Conservation (phyloP, 169 alveolate species). For the Eimeria maxima region DNA sequence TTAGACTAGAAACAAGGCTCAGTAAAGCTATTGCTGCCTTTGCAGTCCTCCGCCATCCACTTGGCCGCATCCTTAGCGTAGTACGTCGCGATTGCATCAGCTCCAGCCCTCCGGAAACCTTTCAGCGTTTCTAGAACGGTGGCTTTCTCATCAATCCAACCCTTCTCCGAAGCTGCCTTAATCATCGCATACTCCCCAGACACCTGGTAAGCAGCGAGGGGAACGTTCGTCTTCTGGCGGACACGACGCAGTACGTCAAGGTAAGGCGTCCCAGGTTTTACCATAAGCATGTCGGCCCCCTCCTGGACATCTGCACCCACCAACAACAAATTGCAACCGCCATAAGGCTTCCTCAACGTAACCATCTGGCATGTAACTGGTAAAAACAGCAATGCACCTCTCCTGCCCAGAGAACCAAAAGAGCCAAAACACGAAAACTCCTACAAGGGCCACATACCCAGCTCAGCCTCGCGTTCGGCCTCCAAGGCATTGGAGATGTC, state of each 20-base stretch:
- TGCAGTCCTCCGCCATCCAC: constrained; percentile 87
- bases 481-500: constrained; percentile 85
- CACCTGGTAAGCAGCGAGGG: constrained; percentile 90
- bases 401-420: neutral
- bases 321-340: neutral
- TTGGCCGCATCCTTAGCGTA: constrained; percentile 89
- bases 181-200: constrained; percentile 93
- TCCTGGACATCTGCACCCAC: constrained; percentile 87
- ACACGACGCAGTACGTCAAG: constrained; percentile 88
- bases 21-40: constrained; percentile 55
- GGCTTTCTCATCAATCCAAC: constrained; percentile 89
- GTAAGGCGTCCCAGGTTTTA: constrained; percentile 91
- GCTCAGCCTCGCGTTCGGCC: constrained; percentile 82
- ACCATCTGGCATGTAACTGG: neutral
- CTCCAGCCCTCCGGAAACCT: constrained; percentile 94
- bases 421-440: neutral
- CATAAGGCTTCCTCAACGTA: neutral
- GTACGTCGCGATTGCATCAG: constrained; percentile 92
- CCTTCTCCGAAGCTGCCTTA: constrained; percentile 89
- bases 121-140: constrained; percentile 91
- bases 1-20: constrained; percentile 69
- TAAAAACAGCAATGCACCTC: neutral
- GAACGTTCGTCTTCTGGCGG: constrained; percentile 85
- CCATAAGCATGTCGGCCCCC: constrained; percentile 93
- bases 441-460: constrained; percentile 4